These are phyloP conservation scores for Heliamphora exappendiculata DNA, from an alignment of 148 eudicot species.

Conservation along the genomic window DNA sequence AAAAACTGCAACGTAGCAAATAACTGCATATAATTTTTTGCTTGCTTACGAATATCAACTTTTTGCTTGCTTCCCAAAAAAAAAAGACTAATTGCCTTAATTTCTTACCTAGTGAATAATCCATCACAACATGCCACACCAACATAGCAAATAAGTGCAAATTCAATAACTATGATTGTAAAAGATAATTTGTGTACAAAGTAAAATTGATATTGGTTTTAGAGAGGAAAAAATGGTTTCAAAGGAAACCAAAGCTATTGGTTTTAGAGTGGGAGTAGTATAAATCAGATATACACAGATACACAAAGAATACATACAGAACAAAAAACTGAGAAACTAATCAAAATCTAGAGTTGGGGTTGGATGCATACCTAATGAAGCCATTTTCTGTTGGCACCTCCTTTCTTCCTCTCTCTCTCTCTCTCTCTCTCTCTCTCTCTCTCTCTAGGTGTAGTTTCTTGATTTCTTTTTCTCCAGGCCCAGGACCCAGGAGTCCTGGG, in stretches of 20 bases:
- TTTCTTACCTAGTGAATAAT: neutral
- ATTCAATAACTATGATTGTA: neutral
- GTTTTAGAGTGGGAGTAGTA: neutral
- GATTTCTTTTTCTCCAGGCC: neutral
- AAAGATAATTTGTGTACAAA: neutral
- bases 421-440: neutral
- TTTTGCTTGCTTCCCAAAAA: no score
- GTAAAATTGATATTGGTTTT: neutral
- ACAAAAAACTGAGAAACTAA: neutral
- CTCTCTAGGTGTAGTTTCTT: neutral
- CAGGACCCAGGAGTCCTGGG: no score
- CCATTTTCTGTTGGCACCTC: neutral
- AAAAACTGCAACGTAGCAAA: no score
- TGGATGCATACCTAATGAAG: conserved; percentile 2
- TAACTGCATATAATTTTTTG: no score
- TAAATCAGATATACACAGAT: neutral
- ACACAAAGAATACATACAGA: neutral
- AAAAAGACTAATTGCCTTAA: neutral
- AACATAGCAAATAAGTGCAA: neutral
- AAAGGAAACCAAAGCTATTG: neutral
- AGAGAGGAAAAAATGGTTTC: neutral
- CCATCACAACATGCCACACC: neutral
- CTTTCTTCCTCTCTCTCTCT: neutral
- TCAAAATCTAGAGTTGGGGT: neutral
- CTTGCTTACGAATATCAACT: no score